A percentile compares a stretch with the other conserved stretches of the same genome.
These are phyloP conservation scores for Tylopilus sp. DNA, from an alignment of 768 basidiomycete species.

Conservation along the genomic window DNA sequence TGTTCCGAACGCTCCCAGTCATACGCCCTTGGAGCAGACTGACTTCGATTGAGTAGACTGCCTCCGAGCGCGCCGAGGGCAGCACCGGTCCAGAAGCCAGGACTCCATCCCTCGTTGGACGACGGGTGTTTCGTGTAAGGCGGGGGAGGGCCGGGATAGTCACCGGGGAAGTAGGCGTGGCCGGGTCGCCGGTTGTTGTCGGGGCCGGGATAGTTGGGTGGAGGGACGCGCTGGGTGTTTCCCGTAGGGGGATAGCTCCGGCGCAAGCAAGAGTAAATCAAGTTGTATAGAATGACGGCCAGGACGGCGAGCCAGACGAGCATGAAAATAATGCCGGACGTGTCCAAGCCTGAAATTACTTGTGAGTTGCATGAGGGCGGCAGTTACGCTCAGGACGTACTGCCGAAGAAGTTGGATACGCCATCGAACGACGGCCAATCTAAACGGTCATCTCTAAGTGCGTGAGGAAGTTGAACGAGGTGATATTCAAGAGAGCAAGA, in stretches of 20 bases:
- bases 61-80: constrained; percentile 68
- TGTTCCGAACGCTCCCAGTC: constrained; percentile 60
- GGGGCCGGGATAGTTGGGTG: constrained; percentile 32
- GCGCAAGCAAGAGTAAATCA: constrained; percentile 54
- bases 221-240: constrained; percentile 26
- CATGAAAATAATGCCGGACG: constrained; percentile 49
- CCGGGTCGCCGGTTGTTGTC: constrained; percentile 22
- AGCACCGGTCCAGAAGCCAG: constrained; percentile 87
- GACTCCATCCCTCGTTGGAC: constrained; percentile 42
- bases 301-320: constrained; percentile 55
- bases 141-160: constrained; percentile 48
- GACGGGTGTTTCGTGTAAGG: constrained; percentile 49
- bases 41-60: constrained; percentile 45
- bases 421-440: constrained; percentile 9
- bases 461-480: constrained; percentile 62
- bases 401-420: constrained; percentile 16
- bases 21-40: constrained; percentile 35
- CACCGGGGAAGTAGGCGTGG: constrained; percentile 52
- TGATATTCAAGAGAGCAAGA: constrained; percentile 87
- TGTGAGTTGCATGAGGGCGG: background rate
- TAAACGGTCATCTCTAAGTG: constrained; percentile 20
- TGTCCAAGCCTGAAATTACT: constrained; percentile 41
- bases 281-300: constrained; percentile 51
- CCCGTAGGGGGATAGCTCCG: constrained; percentile 28
- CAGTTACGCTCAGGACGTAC: constrained; percentile 9